Evolutionary conservation across 2,329 filamentous ascomycete species (phyloP).

Genomic region (Aschersonia sp.): DNA sequence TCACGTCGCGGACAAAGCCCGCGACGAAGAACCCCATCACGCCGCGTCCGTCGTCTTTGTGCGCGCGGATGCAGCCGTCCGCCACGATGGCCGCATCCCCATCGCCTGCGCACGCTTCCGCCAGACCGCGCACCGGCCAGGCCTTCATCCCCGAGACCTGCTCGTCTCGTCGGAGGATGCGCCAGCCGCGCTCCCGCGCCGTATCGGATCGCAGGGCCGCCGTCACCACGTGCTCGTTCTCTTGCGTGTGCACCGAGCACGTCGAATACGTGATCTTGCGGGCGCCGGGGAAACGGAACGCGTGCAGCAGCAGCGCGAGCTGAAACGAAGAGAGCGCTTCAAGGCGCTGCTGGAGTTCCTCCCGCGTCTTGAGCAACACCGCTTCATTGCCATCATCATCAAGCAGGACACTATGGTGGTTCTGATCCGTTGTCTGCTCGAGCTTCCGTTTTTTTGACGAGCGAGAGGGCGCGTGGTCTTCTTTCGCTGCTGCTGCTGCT

Average conservation of each 20-base stretch:
- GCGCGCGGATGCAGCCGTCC: conserved; percentile 68
- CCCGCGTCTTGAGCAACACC: conserved; percentile 29
- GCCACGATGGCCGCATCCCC: conserved; percentile 50
- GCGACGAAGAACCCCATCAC: conserved; percentile 95
- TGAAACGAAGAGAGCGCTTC: conserved; percentile 69
- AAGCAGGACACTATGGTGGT: conserved; percentile 23
- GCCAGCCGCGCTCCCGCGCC: conserved; percentile 59
- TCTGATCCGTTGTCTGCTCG: conserved; percentile 16
- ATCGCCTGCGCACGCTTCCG: conserved; percentile 32
- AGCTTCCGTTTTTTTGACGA: conserved; percentile 23
- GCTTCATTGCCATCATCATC: conserved; percentile 46
- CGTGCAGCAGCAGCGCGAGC: conserved; percentile 66
- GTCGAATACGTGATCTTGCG: conserved; percentile 79
- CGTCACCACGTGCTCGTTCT: conserved; percentile 78
- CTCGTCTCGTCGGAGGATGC: conserved; percentile 52
- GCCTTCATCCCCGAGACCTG: conserved; percentile 63
- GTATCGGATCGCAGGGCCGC: conserved; percentile 53
- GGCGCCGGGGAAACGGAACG: conserved; percentile 66
- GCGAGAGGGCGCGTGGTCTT: neutral
- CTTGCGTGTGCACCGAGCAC: conserved; percentile 73
- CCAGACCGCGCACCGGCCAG: conserved; percentile 56
- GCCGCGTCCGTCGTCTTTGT: conserved; percentile 65
- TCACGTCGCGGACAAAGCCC: conserved; percentile 46
- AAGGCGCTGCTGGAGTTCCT: conserved; percentile 49
- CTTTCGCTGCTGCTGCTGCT: too few species aligned